Base-by-base conservation (phyloP, 2,329 filamentous ascomycete species). In the Colletotrichum ledebouriae region DNA sequence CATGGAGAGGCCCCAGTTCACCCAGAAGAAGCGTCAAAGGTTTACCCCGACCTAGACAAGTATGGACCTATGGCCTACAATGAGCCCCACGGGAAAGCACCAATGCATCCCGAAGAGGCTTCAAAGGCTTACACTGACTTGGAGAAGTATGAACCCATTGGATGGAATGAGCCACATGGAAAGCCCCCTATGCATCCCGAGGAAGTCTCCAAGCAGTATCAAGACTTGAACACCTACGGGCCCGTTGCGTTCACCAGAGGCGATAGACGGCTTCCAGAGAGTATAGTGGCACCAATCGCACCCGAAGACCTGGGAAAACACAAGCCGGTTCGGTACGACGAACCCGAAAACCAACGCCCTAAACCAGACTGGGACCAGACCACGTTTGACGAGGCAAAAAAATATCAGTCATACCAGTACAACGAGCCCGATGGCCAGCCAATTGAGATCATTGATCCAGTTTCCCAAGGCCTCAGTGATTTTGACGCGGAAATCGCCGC, bases 41-140 rank as follows among this genome's bases (percentile, higher is more conserved):
- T 73, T 3, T 81, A 83, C 53, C 73, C 78, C 4, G 83, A 85
- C 68, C 72, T 84, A 52, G 73, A 76, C 59, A 75, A 79, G 63
- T 85, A 85, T 71, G 41, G 71, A 7, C 67, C 69, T 0, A 50
- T 72, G 22, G 56, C 59, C 15, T 72, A 63, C 25, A 69, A 72
- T 9, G 73, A 74, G 12, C 71, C 72, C 2, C 69, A 74, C 25
- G 72, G 73, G 1, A 64, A 70, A 22, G 67, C 29, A 2, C 64
- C 69, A 5, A 11, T 67, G 4, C 66, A 63, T 15, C 59, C 55
- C 2, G 67, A 70, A n/a, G 59, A 59, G 44, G 63, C 47, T 3
- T 61, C 71, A n/a, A 70, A 71, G 46, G 47, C 41, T 3, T 70
- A 70, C 34, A 59, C 44, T 9, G 67, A 71, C n/a, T 57, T 73